Evolutionary conservation across 1,284 basidiomycete genomes (phyloP).

Genomic region (Apiotrichum akiyoshidainum): DNA sequence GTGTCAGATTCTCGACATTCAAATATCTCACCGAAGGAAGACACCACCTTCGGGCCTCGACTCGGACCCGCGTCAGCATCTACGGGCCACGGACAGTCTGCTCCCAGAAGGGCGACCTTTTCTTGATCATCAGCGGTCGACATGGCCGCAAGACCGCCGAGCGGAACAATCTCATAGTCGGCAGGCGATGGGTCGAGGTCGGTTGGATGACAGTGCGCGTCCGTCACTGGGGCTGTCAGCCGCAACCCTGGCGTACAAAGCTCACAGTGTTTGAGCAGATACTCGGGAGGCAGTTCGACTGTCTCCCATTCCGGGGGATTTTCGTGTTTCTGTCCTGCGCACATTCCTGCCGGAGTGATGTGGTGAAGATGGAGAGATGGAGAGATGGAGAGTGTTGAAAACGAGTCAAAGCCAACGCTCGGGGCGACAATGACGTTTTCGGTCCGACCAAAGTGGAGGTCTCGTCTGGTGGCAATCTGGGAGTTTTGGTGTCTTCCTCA

Average conservation of each 20-base stretch:
- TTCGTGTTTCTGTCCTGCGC: slow-evolving; percentile 3
- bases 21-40: slow-evolving; percentile 48
- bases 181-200: slow-evolving; percentile 26
- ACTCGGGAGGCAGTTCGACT: slow-evolving; percentile 29
- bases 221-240: slow-evolving; percentile 36
- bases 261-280: slow-evolving; percentile 35
- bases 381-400: too few relatives aligned
- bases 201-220: slow-evolving; percentile 52
- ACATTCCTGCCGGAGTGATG: neutral
- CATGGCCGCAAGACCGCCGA: slow-evolving; percentile 47
- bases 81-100: slow-evolving; percentile 12
- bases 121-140: slow-evolving; percentile 44
- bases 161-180: slow-evolving; percentile 28
- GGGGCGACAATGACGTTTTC: too few relatives aligned
- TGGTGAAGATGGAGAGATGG: too few relatives aligned
- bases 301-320: slow-evolving; percentile 37
- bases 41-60: slow-evolving; percentile 25
- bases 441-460: too few relatives aligned
- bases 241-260: neutral
- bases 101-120: slow-evolving; percentile 28
- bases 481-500: too few relatives aligned
- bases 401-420: too few relatives aligned
- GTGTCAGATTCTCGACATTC: too few relatives aligned
- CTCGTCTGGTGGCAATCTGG: too few relatives aligned
- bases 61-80: neutral